These are phyloP conservation scores for Mucor racemosus DNA, from an alignment of 371 early-diverging fungal genomes.

Conservation along the genomic window DNA sequence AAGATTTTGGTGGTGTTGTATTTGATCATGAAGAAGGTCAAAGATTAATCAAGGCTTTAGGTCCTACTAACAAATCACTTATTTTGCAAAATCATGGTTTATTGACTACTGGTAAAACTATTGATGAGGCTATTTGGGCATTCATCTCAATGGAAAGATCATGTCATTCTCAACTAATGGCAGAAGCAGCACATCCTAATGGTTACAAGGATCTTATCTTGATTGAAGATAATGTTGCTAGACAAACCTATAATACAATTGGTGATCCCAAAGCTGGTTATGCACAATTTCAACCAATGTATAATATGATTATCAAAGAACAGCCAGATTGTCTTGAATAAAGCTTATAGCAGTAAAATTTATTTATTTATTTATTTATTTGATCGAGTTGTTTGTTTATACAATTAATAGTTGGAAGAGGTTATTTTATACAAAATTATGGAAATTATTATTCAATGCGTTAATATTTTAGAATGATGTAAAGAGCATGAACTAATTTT, in stretches of 20 bases:
- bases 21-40: conserved; percentile 59
- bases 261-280: conserved; percentile 52
- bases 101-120: conserved; percentile 56
- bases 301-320: conserved; percentile 54
- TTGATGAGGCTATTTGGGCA: conserved; percentile 65
- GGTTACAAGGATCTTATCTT: conserved; percentile 42
- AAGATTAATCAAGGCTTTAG: conserved; percentile 50
- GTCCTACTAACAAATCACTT: conserved; percentile 51
- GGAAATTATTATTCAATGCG: neutral
- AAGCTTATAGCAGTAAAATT: neutral
- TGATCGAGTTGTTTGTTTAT: neutral
- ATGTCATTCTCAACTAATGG: conserved; percentile 62
- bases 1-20: conserved; percentile 61
- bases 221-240: conserved; percentile 52
- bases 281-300: conserved; percentile 65
- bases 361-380: neutral
- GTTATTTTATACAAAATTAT: neutral
- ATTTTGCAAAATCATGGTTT: conserved; percentile 68
- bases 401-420: neutral
- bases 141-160: conserved; percentile 63
- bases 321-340: conserved; percentile 60
- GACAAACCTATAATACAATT: conserved; percentile 33
- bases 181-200: conserved; percentile 51
- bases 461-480: conserved; percentile 40
- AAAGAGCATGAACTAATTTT: conserved; percentile 37